A percentile compares a stretch with the other conserved stretches of the same genome.
Evolutionary conservation across 495 filamentous ascomycete species (phyloP).

Genomic region (Aspergillus bridgeri): DNA sequence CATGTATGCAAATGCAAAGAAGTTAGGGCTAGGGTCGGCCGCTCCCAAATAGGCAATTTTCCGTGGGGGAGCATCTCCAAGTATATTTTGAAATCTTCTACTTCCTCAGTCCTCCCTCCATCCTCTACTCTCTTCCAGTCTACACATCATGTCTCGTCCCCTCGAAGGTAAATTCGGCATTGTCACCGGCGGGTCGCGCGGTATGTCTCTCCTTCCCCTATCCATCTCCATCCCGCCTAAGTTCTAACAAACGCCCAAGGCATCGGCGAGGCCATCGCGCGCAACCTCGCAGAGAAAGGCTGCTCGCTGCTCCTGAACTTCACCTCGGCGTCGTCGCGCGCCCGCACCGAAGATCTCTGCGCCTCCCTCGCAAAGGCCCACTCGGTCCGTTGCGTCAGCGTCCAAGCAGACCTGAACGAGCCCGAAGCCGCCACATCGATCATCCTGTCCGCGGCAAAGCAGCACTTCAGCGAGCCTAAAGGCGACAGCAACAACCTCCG

Average conservation of each 20-base stretch:
- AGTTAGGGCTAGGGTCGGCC: background rate
- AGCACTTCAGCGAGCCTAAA: constrained; percentile 51
- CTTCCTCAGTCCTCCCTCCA: background rate
- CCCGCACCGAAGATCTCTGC: constrained; percentile 43
- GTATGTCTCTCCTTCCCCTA: constrained; percentile 36
- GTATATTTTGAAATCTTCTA: background rate
- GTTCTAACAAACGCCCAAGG: constrained; percentile 45
- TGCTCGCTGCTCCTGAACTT: constrained; percentile 67
- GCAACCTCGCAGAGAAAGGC: constrained; percentile 74
- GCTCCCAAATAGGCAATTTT: constrained; percentile 25
- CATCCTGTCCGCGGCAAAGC: constrained; percentile 40
- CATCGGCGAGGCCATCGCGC: constrained; percentile 80
- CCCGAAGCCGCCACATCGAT: constrained; percentile 30
- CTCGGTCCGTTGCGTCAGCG: constrained; percentile 42
- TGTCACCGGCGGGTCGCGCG: constrained; percentile 73
- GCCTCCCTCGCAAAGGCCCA: constrained; percentile 35
- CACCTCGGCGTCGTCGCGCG: constrained; percentile 56
- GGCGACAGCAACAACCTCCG: constrained; percentile 52
- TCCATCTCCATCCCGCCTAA: background rate
- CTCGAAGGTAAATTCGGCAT: constrained; percentile 70
- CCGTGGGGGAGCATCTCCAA: constrained; percentile 16
- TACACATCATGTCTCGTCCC: constrained; percentile 22
- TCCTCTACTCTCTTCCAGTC: background rate
- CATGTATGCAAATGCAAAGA: background rate
- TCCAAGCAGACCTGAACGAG: constrained; percentile 57